Evolutionary conservation across 345 rosid genomes (phyloP).

Genomic region (Gossypium stocksii): DNA sequence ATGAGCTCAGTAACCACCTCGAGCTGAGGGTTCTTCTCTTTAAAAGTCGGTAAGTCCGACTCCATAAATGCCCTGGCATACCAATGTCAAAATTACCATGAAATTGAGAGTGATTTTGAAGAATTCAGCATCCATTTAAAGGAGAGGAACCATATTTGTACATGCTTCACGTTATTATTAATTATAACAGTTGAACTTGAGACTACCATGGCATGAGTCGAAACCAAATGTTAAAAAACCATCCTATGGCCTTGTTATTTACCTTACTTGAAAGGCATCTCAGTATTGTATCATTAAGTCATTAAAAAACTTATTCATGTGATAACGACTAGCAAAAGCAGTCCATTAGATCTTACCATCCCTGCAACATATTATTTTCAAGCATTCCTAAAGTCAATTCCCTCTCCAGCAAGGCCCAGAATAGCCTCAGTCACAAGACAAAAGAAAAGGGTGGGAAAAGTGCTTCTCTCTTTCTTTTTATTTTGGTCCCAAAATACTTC

Average conservation of each 20-base stretch:
- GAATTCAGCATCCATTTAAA: background rate
- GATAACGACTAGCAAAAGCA: background rate
- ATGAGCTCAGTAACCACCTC: conserved; percentile 67
- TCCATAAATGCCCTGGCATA: conserved; percentile 77
- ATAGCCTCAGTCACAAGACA: background rate
- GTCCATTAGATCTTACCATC: background rate
- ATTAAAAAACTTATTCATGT: background rate
- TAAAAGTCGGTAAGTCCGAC: conserved; percentile 56
- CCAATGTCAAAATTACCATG: background rate
- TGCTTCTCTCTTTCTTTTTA: background rate
- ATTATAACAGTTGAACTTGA: background rate
- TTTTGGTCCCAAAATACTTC: background rate
- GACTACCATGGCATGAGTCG: background rate
- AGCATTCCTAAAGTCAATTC: background rate
- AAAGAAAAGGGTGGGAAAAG: background rate
- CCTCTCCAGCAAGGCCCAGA: background rate
- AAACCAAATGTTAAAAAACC: background rate
- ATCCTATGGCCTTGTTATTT: background rate
- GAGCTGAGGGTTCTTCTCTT: conserved; percentile 69
- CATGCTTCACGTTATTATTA: background rate
- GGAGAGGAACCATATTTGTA: background rate
- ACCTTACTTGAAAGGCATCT: background rate
- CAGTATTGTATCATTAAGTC: background rate
- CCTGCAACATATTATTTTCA: background rate
- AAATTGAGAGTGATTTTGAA: background rate